These are phyloP conservation scores for Parmelia sp. DNA, from an alignment of 495 filamentous ascomycete genomes.

Conservation along the genomic window DNA sequence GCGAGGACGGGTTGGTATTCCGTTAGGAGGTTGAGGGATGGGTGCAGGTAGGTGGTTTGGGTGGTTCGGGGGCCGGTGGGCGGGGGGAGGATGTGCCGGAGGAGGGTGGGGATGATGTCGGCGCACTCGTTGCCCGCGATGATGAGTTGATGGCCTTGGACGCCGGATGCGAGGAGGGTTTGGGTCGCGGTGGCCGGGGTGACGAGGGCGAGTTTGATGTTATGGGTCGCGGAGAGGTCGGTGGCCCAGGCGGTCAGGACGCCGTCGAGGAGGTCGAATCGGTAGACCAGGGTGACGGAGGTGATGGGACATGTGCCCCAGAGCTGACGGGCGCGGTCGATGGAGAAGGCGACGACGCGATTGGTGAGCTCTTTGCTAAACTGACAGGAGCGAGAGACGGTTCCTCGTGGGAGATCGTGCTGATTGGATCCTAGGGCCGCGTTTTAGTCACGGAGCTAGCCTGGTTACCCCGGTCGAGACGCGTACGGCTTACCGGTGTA, in stretches of 20 bases:
- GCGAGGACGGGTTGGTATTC: too few species aligned
- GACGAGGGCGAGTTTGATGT: background rate
- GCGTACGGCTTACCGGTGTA: too few species aligned
- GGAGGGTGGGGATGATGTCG: too few species aligned
- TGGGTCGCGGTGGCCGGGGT: background rate
- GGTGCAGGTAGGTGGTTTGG: too few species aligned
- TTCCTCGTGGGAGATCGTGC: too few species aligned
- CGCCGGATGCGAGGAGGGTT: background rate
- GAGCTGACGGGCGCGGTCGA: background rate
- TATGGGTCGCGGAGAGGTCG: background rate
- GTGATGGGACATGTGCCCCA: background rate
- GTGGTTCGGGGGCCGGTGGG: too few species aligned
- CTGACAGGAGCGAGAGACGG: too few species aligned
- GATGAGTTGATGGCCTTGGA: background rate
- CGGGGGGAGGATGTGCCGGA: too few species aligned
- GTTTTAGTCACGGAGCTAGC: too few species aligned
- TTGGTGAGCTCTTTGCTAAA: background rate
- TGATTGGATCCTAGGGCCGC: too few species aligned
- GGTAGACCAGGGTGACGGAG: background rate
- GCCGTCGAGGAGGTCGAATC: background rate
- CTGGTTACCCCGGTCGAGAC: too few species aligned
- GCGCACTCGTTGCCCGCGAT: conserved; percentile 7
- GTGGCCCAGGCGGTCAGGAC: background rate
- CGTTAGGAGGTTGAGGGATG: too few species aligned
- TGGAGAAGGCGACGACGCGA: conserved; percentile 1